These are phyloP conservation scores for Puccinia novopanici DNA, from an alignment of 1,284 basidiomycete genomes.

Conservation along the genomic window DNA sequence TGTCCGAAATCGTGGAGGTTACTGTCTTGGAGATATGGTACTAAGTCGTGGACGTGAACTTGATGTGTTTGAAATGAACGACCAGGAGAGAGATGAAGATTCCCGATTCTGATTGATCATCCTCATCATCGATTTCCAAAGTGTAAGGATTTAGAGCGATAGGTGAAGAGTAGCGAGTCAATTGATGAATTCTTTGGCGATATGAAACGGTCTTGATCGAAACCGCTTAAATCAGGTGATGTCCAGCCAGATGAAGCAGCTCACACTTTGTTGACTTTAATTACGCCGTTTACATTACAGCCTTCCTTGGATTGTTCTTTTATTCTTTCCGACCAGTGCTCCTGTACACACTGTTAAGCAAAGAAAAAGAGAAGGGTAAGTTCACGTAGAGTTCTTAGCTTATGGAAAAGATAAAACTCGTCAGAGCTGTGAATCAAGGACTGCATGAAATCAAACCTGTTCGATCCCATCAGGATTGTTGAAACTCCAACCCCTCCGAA, in stretches of 20 bases:
- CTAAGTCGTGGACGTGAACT: conserved; percentile 84
- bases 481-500: conserved; percentile 93
- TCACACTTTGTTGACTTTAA: conserved; percentile 91
- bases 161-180: conserved; percentile 73
- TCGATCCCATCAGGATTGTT: conserved; percentile 85
- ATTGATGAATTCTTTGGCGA: conserved; percentile 59
- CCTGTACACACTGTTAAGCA: conserved; percentile 73
- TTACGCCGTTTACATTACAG: conserved; percentile 85
- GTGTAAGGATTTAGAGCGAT: conserved; percentile 64
- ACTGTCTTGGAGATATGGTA: conserved; percentile 86
- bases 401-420: neutral
- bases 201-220: neutral
- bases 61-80: conserved; percentile 86
- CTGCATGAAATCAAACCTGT: conserved; percentile 67
- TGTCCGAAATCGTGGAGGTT: conserved; percentile 94
- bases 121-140: neutral
- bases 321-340: conserved; percentile 93
- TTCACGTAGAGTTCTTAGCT: neutral
- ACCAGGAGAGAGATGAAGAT: conserved; percentile 68
- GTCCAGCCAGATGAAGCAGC: neutral
- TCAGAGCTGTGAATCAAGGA: neutral
- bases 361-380: neutral
- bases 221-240: neutral
- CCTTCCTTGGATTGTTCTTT: conserved; percentile 89
- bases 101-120: conserved; percentile 56